Evolutionary conservation across 176 grass and related monocot species (phyloP), one percentile per base, ranked within the genome.

Genomic region (Canna indica): DNA sequence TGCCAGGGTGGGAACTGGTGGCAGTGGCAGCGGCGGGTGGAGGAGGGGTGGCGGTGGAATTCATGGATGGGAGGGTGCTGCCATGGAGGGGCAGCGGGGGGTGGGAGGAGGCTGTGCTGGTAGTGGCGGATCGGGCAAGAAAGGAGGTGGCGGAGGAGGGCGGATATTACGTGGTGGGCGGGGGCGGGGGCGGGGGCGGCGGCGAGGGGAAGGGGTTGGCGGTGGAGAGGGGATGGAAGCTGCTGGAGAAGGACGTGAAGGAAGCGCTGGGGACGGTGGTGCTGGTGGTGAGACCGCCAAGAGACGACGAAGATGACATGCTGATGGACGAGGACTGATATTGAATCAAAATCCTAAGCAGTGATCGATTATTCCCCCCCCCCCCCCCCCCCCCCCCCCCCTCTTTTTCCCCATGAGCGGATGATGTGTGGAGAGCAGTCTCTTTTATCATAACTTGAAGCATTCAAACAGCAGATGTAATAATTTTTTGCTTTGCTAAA

Each of bases 1-100:
- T 99, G 59, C 94, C 84, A 0, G 90, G 94, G 1, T 97, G 94
- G 94, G 76, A 34, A 1, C 84, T 89, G 3, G 82, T 93, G n/a
- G 33, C 63, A 42, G 72, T 18, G 79, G 84, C 41, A 7, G 81
- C 83, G 42, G 24, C 38, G 36, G 79, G 79, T 4, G 67, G 52
- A 33, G 35, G n/a, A 29, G 94, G 72, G 1, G 84, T 97, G 54
- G 94, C 81, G 33, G n/a, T 97, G 44, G 82, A 97, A 79, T 66
- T 97, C 32, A 71, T 72, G n/a, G 89, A 97, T 59, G 80, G 74
- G 0, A 83, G 84, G 52, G 76, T 70, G 32, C 46, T 78, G 59
- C 75, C 90, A 3, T 90, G 86, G 82, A 77, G 77, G 52, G 44
- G 62, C 24, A 75, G 78, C 64, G 59, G 50, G 9, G 26, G 53